phyloP scores from a whole-genome alignment of 2,329 filamentous ascomycete species.

The Rhinocladiella mackenziei region DNA sequence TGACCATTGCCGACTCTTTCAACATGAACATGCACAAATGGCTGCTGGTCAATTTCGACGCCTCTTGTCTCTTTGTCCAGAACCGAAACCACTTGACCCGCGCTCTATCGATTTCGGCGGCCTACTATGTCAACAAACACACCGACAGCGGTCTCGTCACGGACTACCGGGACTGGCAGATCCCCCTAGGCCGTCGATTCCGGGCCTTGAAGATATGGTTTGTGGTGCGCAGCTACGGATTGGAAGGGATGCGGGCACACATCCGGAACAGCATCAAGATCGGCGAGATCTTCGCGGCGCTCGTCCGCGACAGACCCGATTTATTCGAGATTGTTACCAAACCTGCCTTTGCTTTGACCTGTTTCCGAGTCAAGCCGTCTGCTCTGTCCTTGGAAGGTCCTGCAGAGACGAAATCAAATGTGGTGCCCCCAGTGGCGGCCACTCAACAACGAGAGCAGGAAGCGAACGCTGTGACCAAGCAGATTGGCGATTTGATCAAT shows the following conservation, averaged over 20 bases:
- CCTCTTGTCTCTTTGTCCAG: conserved; percentile 74
- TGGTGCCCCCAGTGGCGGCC: conserved; percentile 31
- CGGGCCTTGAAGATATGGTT: conserved; percentile 93
- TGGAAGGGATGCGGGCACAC: conserved; percentile 69
- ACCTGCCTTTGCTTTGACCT: conserved; percentile 74
- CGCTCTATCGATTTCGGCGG: conserved; percentile 71
- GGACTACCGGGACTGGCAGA: conserved; percentile 96
- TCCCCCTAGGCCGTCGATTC: conserved; percentile 85
- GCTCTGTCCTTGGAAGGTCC: conserved; percentile 9
- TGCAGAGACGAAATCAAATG: conserved; percentile 33
- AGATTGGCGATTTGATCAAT: conserved; percentile 72
- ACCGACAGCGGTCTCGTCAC: conserved; percentile 80
- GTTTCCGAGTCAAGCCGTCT: conserved; percentile 61
- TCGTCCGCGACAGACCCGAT: conserved; percentile 58
- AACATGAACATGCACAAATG: conserved; percentile 98
- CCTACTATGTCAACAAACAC: conserved; percentile 77
- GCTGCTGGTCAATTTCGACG: conserved; percentile 90
- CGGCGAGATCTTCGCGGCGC: conserved; percentile 64
- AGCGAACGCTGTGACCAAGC: conserved; percentile 65
- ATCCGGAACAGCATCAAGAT: conserved; percentile 65
- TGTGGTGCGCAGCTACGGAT: conserved; percentile 76
- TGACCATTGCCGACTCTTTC: conserved; percentile 70
- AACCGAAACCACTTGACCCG: conserved; percentile 71
- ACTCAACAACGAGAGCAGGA: conserved; percentile 47
- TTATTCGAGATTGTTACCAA: conserved; percentile 71